Evolutionary conservation across 768 basidiomycete species (phyloP).

Genomic region (Trametopsis cervina): DNA sequence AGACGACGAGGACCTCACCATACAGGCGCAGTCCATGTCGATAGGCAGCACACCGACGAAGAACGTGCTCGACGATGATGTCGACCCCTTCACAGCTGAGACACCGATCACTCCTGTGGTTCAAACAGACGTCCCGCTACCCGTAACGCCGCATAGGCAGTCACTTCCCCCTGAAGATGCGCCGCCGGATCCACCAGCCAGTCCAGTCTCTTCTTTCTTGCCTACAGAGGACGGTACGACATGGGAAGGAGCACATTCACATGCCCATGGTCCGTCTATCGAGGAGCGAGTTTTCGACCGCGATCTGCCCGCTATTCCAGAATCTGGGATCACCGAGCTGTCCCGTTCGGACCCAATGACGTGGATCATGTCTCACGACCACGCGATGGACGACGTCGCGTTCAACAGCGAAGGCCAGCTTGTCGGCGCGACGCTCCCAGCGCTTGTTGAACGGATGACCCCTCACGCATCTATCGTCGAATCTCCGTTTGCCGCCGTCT

Average conservation of each 20-base stretch:
- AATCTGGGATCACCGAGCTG: slow-evolving; percentile 24
- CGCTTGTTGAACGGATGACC: slow-evolving; percentile 95
- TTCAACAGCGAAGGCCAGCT: slow-evolving; percentile 89
- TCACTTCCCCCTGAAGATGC: slow-evolving; percentile 26
- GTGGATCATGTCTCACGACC: slow-evolving; percentile 69
- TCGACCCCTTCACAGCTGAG: background rate
- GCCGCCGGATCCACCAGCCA: slow-evolving; percentile 27
- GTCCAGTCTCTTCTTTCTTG: slow-evolving; percentile 24
- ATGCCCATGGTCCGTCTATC: slow-evolving; percentile 25
- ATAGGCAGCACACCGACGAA: slow-evolving; percentile 13
- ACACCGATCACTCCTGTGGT: background rate
- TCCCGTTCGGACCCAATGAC: slow-evolving; percentile 33
- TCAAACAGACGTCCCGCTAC: background rate
- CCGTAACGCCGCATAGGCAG: background rate
- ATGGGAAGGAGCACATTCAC: slow-evolving; percentile 46
- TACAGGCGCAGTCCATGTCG: slow-evolving; percentile 40
- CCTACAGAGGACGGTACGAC: slow-evolving; percentile 50
- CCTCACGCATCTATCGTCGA: slow-evolving; percentile 91
- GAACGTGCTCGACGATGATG: background rate
- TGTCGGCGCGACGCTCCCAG: slow-evolving; percentile 83
- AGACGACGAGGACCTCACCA: slow-evolving; percentile 59
- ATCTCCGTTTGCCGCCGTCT: slow-evolving; percentile 77
- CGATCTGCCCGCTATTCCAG: slow-evolving; percentile 42
- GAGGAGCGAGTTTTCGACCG: slow-evolving; percentile 53
- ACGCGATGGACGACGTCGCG: slow-evolving; percentile 75